Base-by-base conservation (phyloP, 768 basidiomycete genomes). In the Chlorophyllum brunneum region DNA sequence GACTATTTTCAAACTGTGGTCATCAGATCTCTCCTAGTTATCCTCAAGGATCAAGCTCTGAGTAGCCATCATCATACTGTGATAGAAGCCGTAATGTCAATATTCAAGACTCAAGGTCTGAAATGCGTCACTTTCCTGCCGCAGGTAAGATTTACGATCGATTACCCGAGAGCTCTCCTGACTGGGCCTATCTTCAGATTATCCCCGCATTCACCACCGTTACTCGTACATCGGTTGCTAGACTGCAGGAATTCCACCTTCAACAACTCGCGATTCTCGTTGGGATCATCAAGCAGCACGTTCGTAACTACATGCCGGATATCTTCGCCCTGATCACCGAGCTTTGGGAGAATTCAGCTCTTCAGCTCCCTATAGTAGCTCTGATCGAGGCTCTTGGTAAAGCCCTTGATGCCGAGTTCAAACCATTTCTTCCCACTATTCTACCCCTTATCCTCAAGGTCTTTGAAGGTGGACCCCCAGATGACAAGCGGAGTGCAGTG, bases 1-100 rank as follows among this genome's bases (percentile, higher is more conserved):
- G 95, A 98, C 64, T 98, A 95, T 69, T 99, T 94, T 70, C 97
- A 98, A 65, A 92, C 92, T 5, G 92, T 95, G 5, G 95, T 95
- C 31, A 91, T 99, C 64, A 88, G 83, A 23, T 81, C 93, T 0
- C 78, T 99, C 8, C 78, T 98, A 29, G 79, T 82, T 36, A 88
- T 99, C 53, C 67, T 99, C 56, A 90, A 86, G 63, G 97, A 99
- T 65, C 85, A 90, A 48, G 85, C 93, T 1, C 76, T 97, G 54
- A 88, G 80, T 61, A 84, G 76, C 51, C 86, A 92, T 60, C 94
- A 98, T 61, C 88, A 97, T 61, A 88, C 85, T 20, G 95, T 95
- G 41, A 94, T 98, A 51, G 94, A 98, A 65, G 94, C 94, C 1
- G 88, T 99, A 59, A 98, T 98, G 92, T 88, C 92, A 40, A 98